These are phyloP conservation scores for Candida nemodendra DNA, from an alignment of 805 yeast genomes.

Conservation along the genomic window DNA sequence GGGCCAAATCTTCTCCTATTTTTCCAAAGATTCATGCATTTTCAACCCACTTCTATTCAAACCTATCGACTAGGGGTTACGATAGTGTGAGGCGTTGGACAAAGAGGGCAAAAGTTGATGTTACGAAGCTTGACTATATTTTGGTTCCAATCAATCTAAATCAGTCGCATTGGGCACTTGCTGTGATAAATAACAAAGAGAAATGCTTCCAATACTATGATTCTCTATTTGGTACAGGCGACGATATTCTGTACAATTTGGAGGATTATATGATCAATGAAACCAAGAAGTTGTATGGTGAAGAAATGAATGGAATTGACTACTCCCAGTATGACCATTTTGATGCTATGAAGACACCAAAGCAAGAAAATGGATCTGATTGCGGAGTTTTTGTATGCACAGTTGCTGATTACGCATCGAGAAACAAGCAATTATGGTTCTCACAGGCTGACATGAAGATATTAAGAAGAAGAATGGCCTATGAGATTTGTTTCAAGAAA, in stretches of 20 bases:
- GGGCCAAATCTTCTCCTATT: conserved; percentile 25
- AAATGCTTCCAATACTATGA: conserved; percentile 71
- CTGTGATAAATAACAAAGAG: conserved; percentile 64
- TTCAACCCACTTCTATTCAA: conserved; percentile 85
- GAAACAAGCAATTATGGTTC: conserved; percentile 49
- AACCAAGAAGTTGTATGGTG: conserved; percentile 49
- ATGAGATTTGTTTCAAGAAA: conserved; percentile 41
- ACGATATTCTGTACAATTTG: conserved; percentile 45
- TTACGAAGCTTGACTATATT: conserved; percentile 61
- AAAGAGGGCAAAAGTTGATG: conserved; percentile 65
- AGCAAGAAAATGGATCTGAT: conserved; percentile 86
- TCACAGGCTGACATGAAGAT: conserved; percentile 66
- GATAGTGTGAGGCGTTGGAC: conserved; percentile 83
- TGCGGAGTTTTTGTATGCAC: conserved; percentile 94
- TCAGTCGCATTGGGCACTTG: conserved; percentile 90
- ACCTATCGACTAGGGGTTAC: conserved; percentile 70
- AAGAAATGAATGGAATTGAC: conserved; percentile 34
- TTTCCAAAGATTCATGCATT: conserved; percentile 58
- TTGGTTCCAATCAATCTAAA: conserved; percentile 83
- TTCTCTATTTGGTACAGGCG: conserved; percentile 58
- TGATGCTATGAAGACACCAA: conserved; percentile 52
- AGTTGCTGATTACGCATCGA: conserved; percentile 61
- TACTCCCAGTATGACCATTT: conserved; percentile 26
- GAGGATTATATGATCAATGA: conserved; percentile 67
- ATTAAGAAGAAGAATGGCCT: conserved; percentile 68